Conservation (phyloP, 495 filamentous ascomycete species). For the Podospora sp. region DNA sequence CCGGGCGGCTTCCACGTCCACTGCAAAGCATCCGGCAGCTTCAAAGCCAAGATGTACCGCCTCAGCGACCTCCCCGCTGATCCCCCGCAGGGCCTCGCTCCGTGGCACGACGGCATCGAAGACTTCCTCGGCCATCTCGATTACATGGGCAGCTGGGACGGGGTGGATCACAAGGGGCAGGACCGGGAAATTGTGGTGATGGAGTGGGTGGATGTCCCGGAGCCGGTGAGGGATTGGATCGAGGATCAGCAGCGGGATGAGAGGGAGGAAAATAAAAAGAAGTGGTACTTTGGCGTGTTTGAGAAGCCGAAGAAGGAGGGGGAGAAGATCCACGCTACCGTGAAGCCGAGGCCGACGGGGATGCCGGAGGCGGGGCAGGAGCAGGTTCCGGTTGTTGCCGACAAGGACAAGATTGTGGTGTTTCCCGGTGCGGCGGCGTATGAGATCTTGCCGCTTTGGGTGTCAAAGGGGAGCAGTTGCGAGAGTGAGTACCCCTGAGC, state of each 20-base stretch:
- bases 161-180: conserved; percentile 38
- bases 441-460: conserved; percentile 39
- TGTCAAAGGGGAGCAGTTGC: conserved; percentile 36
- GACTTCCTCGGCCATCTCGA: conserved; percentile 26
- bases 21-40: conserved; percentile 30
- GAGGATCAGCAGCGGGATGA: conserved; percentile 34
- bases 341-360: conserved; percentile 19
- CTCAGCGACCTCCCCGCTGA: conserved; percentile 28
- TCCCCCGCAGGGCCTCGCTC: conserved; percentile 30
- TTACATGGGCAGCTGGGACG: conserved; percentile 38
- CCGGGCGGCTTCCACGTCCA: conserved; percentile 34
- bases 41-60: conserved; percentile 38
- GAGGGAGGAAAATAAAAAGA: conserved; percentile 22
- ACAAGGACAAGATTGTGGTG: conserved; percentile 40
- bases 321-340: conserved; percentile 22
- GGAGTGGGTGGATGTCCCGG: conserved; percentile 39
- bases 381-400: conserved; percentile 10
- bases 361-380: not conserved
- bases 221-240: conserved; percentile 33
- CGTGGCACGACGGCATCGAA: conserved; percentile 34
- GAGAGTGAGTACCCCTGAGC: conserved; percentile 31
- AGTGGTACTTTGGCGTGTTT: conserved; percentile 36
- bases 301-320: conserved; percentile 32
- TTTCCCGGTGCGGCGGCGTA: conserved; percentile 38
- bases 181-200: conserved; percentile 39